A percentile compares a stretch with the other conserved stretches of the same genome.
These are phyloP conservation scores for Colletotrichum viniferum DNA, from an alignment of 2,329 filamentous ascomycete species.

Conservation along the genomic window DNA sequence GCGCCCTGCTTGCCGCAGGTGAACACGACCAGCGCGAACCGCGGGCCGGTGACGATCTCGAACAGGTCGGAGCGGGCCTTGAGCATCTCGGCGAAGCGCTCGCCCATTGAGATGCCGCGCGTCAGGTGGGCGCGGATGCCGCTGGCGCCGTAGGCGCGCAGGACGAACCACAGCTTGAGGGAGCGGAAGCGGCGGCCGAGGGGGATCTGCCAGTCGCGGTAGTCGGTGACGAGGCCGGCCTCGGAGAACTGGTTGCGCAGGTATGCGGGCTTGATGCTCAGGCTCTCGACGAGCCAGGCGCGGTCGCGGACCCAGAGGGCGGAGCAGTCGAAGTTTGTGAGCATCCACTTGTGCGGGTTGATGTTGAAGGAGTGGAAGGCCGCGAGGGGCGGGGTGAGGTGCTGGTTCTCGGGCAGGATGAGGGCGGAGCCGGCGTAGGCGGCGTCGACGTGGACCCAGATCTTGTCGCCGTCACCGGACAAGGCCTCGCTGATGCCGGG, in stretches of 20 bases:
- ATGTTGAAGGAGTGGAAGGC: conserved; percentile 88
- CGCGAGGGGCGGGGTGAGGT: conserved; percentile 64
- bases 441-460: conserved; percentile 95
- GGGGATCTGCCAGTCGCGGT: conserved; percentile 96
- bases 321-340: conserved; percentile 89
- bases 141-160: conserved; percentile 79
- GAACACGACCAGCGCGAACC: conserved; percentile 82
- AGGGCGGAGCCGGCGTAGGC: conserved; percentile 90
- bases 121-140: conserved; percentile 78
- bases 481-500: conserved; percentile 64
- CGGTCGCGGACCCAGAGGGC: conserved; percentile 81
- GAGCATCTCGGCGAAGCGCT: conserved; percentile 70
- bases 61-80: conserved; percentile 71
- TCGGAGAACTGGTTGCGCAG: conserved; percentile 82
- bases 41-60: conserved; percentile 73
- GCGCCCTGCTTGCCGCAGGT: conserved; percentile 49
- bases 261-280: conserved; percentile 81
- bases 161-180: conserved; percentile 94
- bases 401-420: conserved; percentile 79
- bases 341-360: conserved; percentile 98
- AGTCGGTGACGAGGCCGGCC: conserved; percentile 86
- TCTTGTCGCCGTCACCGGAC: conserved; percentile 40
- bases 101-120: conserved; percentile 70
- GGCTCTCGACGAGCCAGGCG: conserved; percentile 76
- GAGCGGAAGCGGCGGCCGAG: conserved; percentile 87